Percentiles rank a stretch among this genome's conserved stretches.
Conservation (phyloP, 352 stramenopile genomes). For the Pythium dissotocum region DNA sequence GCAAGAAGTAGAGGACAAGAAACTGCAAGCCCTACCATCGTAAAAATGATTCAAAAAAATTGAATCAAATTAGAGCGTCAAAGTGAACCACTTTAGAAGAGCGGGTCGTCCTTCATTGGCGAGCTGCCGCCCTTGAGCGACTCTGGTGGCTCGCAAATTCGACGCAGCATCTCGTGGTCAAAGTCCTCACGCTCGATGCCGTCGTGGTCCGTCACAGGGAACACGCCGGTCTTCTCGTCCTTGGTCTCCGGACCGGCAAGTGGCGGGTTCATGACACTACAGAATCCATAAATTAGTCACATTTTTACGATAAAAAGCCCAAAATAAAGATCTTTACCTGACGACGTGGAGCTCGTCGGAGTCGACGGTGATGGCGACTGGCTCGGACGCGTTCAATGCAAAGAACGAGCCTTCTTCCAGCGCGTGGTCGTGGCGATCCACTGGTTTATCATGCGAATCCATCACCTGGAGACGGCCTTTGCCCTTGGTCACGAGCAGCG, state of each 20-base stretch:
- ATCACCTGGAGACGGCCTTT: constrained; percentile 51
- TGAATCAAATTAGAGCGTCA: neutral
- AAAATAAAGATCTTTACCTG: constrained; percentile 31
- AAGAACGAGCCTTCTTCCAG: constrained; percentile 56
- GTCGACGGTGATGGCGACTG: constrained; percentile 50
- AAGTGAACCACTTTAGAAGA: constrained; percentile 45
- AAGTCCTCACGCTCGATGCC: constrained; percentile 60
- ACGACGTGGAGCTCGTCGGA: constrained; percentile 70
- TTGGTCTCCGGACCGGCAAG: constrained; percentile 58
- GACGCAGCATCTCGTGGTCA: constrained; percentile 44
- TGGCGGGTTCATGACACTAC: constrained; percentile 79
- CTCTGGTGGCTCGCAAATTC: constrained; percentile 72
- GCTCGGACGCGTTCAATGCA: constrained; percentile 60
- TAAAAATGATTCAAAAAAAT: neutral
- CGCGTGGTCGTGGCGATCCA: constrained; percentile 36
- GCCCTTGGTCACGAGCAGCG: constrained; percentile 66
- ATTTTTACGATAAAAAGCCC: neutral
- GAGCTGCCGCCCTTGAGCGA: constrained; percentile 75
- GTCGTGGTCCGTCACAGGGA: constrained; percentile 68
- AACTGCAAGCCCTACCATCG: neutral
- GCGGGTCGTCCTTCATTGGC: constrained; percentile 79
- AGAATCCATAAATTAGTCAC: neutral
- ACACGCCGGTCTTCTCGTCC: constrained; percentile 51
- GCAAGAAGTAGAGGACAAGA: constrained; percentile 21
- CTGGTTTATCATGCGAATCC: constrained; percentile 41